phyloP scores from a whole-genome alignment of 2,329 filamentous ascomycete genomes.

The Colletotrichum eleusines region DNA sequence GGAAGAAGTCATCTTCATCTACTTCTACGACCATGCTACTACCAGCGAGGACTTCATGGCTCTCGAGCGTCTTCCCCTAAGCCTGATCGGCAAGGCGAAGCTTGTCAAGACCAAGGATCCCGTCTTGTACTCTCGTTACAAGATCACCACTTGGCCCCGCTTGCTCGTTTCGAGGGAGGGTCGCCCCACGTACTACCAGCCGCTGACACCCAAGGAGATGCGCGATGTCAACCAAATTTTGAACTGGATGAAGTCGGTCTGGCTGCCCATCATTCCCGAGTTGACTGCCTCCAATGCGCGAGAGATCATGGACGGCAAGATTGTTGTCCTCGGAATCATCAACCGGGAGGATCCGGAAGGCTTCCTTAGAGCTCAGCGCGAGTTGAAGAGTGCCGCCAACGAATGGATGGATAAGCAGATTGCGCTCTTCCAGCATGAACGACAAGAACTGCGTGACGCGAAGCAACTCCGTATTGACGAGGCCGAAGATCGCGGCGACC shows the following conservation, averaged over 20 bases:
- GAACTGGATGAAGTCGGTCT: constrained; percentile 95
- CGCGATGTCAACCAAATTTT: constrained; percentile 83
- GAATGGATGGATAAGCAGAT: constrained; percentile 99
- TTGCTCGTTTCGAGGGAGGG: constrained; percentile 90
- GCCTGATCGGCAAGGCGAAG: constrained; percentile 90
- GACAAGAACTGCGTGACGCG: constrained; percentile 91
- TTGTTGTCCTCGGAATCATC: constrained; percentile 93
- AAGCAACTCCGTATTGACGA: constrained; percentile 98
- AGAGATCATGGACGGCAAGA: constrained; percentile 94
- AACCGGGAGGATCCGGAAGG: constrained; percentile 83
- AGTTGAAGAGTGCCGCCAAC: constrained; percentile 94
- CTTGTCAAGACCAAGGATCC: constrained; percentile 91
- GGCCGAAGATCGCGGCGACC: constrained; percentile 91
- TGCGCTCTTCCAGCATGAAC: constrained; percentile 89
- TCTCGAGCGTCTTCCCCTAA: constrained; percentile 86
- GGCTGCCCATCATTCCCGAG: constrained; percentile 96
- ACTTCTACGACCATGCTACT: constrained; percentile 97
- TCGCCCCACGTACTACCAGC: constrained; percentile 89
- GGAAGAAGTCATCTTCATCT: constrained; percentile 95
- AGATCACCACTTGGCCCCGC: constrained; percentile 97
- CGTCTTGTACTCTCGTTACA: constrained; percentile 83
- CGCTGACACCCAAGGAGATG: constrained; percentile 91
- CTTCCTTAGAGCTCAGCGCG: constrained; percentile 82
- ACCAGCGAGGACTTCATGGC: constrained; percentile 92
- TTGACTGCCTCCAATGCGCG: constrained; percentile 90